Evolutionary conservation across 2,329 filamentous ascomycete species (phyloP), one percentile per base, ranked within the genome.

Genomic region (Pseudogymnoascus sp.): DNA sequence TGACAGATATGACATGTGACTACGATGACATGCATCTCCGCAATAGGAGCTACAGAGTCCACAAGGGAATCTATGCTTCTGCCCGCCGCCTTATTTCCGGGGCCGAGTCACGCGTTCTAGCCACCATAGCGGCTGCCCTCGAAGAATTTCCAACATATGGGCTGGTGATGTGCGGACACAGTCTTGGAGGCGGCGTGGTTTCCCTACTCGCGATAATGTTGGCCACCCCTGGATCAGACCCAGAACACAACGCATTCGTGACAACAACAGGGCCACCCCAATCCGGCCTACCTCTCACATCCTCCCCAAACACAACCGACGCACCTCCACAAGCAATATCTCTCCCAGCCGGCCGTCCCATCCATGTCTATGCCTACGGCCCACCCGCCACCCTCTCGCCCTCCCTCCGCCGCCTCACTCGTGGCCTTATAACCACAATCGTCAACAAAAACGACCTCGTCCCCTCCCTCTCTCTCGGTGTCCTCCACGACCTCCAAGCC

Each of bases 291-390:
- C 79, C 82, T 56, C 74, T 77, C 1, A 74, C 76, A 7, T 80
- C 82, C 0, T 82, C 83, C 0, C 90, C 90, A 67, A 63, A 64
- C 14, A 65, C 60, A 7, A 34, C 28, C n/a, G n/a, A 36, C 16
- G 61, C 65, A n/a, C 16, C 36, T 8, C 60, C 62, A 28, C 49
- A 71, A 12, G 74, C 77, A 16, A 74, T 85, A 34, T 80, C 78
- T 16, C 79, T 92, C 0, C 89, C 89, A 0, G 69, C 86, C 0
- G 85, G 86, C 14, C 82, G 89, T 0, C 86, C 88, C 2, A 88
- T 92, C 18, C 89, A 93, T 68, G 89, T 91, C 11, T 93, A 90
- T 71, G 87, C 89, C 5, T 93, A 91, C 71, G 89, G 89, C 0
- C 86, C 89, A 1, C 88, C 89, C 0, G 84, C 88, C 0, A 88